A percentile compares a stretch with the other conserved stretches of the same genome.
Evolutionary conservation across 176 grass and related monocot genomes (phyloP).

Genomic region (Tillandsia leiboldiana): DNA sequence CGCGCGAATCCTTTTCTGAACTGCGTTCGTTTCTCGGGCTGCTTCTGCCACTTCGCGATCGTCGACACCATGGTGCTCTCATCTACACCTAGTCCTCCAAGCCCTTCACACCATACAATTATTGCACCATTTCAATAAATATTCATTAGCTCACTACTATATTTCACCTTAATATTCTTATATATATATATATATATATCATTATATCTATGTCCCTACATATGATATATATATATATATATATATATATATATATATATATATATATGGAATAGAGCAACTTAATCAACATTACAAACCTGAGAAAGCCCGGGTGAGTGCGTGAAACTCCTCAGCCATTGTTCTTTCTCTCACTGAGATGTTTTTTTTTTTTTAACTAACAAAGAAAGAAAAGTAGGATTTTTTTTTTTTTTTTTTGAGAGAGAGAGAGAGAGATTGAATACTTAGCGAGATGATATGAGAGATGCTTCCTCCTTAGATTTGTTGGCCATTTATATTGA

Average conservation of each 20-base stretch:
- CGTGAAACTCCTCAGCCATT: constrained; percentile 64
- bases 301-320: constrained; percentile 85
- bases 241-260: not conserved
- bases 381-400: constrained; percentile 3
- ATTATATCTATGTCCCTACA: too few species aligned
- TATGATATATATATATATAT: not conserved
- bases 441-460: not conserved
- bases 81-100: constrained; percentile 68
- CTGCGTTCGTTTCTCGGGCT: constrained; percentile 53
- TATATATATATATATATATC: not conserved
- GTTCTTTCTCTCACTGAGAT: not conserved
- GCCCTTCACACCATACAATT: constrained; percentile 22
- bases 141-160: not conserved
- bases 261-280: not conserved
- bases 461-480: constrained; percentile 16
- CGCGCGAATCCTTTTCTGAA: constrained; percentile 54
- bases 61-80: constrained; percentile 50
- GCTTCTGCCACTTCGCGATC: constrained; percentile 54
- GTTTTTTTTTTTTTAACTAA: not conserved
- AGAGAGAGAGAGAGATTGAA: not conserved
- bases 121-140: not conserved
- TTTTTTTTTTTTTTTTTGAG: constrained; percentile 1
- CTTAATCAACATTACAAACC: constrained; percentile 26
- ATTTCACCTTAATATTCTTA: not conserved
- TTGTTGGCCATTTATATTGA: constrained; percentile 44